Base-by-base conservation (phyloP, 768 basidiomycete genomes). In the Serendipita sp. region DNA sequence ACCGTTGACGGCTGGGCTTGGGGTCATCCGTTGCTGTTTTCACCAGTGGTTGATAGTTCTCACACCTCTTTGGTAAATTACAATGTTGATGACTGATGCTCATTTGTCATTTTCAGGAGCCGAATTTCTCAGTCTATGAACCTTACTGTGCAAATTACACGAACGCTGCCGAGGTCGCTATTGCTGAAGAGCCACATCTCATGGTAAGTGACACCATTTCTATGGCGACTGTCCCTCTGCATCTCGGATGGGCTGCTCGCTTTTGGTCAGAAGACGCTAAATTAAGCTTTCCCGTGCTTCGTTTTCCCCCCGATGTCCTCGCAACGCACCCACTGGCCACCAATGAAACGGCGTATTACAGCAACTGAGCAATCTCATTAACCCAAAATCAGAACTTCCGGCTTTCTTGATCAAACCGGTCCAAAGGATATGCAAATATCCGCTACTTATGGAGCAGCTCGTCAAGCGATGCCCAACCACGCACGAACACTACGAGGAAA, bases 371-470 rank as follows among this genome's bases (percentile, higher is more conserved):
- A 81, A 85, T 74, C 77, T 91, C 77, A 88, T 94, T 75, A 89
- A 91, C 69, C 86, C 86, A 70, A 88, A 88, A 73, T 86, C 88
- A 71, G 96, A 99, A 71, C 79, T 99, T 36, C 89, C 91, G 65
- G 92, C 91, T 6, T 95, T 98, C 76, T 83, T 98, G 66, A 98
- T 98, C 80, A 97, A 97, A 77, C 96, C 96, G 4, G 88, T 99
- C 58, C 96, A 99, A 74, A 85, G 96, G 66, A 87, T 98, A 69
- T 96, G 95, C 82, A 98, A 98, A 79, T 98, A 98, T 73, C 94
- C 94, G 29, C 79, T 99, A 13, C 81, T 98, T 27, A 83, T 99
- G 69, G 88, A 90, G 89, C 85, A 84, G 44, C 76, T 91, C 63
- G 78, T 88, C 69, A 91, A 91, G 73, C 85, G 84, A 1, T 81